Conservation (phyloP, 305 asterid genomes). For the Fraxinus latifolia region DNA sequence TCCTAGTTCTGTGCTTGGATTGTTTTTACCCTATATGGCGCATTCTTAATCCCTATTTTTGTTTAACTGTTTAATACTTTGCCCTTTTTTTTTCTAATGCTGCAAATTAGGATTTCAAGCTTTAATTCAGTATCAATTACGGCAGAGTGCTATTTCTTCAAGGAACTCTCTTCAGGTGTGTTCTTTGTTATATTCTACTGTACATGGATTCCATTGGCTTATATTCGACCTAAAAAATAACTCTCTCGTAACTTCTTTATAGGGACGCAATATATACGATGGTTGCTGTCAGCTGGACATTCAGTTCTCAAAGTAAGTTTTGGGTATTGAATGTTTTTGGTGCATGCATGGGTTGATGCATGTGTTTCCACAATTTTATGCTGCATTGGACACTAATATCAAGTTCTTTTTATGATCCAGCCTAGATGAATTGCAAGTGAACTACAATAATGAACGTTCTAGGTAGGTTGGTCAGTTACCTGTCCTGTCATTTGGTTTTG, state of each 20-base stretch:
- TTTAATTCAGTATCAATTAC: constrained; percentile 71
- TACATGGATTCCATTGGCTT: constrained; percentile 3
- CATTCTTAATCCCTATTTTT: constrained; percentile 18
- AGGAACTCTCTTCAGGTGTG: constrained; percentile 86
- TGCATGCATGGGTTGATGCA: constrained; percentile 10
- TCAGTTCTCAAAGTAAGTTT: constrained; percentile 85
- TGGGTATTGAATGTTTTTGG: background rate
- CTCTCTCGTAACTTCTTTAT: constrained; percentile 25
- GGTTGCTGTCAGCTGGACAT: constrained; percentile 99
- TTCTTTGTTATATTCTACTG: background rate
- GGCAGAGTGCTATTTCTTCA: constrained; percentile 71
- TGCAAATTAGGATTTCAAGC: constrained; percentile 82
- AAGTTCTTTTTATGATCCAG: constrained; percentile 41
- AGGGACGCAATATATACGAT: constrained; percentile 94
- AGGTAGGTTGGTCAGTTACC: constrained; percentile 47
- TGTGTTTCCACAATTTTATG: constrained; percentile 14
- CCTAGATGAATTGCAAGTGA: constrained; percentile 96
- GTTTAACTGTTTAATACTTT: constrained; percentile 6
- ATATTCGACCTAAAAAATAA: constrained; percentile 13
- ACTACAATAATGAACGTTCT: constrained; percentile 86
- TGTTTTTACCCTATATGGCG: constrained; percentile 14
- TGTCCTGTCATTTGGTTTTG: constrained; percentile 1
- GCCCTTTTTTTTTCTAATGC: constrained; percentile 14
- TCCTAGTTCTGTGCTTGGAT: constrained; percentile 23
- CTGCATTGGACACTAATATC: constrained; percentile 16